These are phyloP conservation scores for Globisporangium splendens DNA, from an alignment of 352 stramenopile genomes.

Conservation along the genomic window DNA sequence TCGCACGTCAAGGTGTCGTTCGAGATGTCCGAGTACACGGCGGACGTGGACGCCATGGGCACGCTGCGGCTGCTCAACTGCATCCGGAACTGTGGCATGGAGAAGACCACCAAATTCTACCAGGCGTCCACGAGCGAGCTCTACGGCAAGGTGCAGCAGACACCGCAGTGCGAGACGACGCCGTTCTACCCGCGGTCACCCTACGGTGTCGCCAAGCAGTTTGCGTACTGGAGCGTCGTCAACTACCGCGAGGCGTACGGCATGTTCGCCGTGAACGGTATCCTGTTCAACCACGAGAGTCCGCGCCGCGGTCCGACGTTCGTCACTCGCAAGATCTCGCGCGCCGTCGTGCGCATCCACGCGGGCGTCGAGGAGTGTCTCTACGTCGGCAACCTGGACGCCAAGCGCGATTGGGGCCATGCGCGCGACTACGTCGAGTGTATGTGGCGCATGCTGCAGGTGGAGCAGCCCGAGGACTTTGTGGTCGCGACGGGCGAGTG, in stretches of 20 bases:
- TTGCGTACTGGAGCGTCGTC: slow-evolving; percentile 98
- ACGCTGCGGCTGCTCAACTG: slow-evolving; percentile 97
- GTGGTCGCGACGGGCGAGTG: slow-evolving; percentile 94
- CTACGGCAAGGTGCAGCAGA: slow-evolving; percentile 96
- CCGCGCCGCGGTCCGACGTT: slow-evolving; percentile 97
- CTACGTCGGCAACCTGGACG: slow-evolving; percentile 97
- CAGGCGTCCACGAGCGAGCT: slow-evolving; percentile 98
- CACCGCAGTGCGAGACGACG: slow-evolving; percentile 96
- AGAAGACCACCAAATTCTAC: slow-evolving; percentile 85
- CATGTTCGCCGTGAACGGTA: slow-evolving; percentile 95
- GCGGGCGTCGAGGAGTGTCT: slow-evolving; percentile 91
- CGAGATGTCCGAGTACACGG: slow-evolving; percentile 99
- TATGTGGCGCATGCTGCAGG: slow-evolving; percentile 99
- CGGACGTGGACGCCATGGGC: slow-evolving; percentile 96
- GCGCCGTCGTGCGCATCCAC: slow-evolving; percentile 92
- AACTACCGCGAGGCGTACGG: slow-evolving; percentile 98
- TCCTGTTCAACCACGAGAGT: slow-evolving; percentile 99
- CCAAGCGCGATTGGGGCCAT: slow-evolving; percentile 98
- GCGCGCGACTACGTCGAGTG: slow-evolving; percentile 98
- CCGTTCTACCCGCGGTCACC: slow-evolving; percentile 98
- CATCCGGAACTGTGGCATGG: slow-evolving; percentile 91
- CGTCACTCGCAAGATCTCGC: slow-evolving; percentile 98
- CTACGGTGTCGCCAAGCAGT: slow-evolving; percentile 98
- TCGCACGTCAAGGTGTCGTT: slow-evolving; percentile 99
- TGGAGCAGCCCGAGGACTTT: slow-evolving; percentile 64